phyloP scores from a whole-genome alignment of 305 asterid species.

The Withania somnifera region DNA sequence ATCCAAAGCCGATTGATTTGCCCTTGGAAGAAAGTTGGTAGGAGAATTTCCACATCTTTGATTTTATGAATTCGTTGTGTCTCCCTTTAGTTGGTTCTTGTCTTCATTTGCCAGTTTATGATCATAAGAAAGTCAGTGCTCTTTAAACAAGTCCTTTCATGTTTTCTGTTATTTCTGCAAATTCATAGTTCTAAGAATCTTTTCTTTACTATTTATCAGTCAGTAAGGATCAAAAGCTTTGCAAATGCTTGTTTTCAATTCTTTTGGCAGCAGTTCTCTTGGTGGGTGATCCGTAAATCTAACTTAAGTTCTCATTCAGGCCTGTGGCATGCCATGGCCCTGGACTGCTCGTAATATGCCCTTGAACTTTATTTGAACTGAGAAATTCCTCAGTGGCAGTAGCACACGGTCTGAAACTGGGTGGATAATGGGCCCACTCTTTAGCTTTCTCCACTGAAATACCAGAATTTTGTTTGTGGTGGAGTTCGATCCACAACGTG shows the following conservation, averaged over 20 bases:
- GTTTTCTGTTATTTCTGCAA: background rate
- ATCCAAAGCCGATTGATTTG: background rate
- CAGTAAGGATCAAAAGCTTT: background rate
- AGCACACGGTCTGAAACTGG: background rate
- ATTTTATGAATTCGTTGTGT: background rate
- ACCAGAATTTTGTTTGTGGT: background rate
- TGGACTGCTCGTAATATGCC: background rate
- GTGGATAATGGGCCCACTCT: background rate
- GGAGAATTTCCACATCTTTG: background rate
- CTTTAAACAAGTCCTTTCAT: background rate
- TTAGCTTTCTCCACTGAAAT: background rate
- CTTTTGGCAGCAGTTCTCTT: background rate
- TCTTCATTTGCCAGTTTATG: background rate
- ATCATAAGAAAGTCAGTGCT: background rate
- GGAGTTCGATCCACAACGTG: background rate
- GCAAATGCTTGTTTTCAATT: background rate
- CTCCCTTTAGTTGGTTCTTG: background rate
- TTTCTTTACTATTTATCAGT: background rate
- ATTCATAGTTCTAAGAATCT: background rate
- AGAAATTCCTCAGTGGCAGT: background rate
- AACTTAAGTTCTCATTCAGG: background rate
- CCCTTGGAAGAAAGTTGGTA: background rate
- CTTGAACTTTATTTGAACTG: background rate
- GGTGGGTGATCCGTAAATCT: background rate
- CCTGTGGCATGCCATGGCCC: too few relatives aligned